phyloP scores from a whole-genome alignment of 2,329 filamentous ascomycete species.

The Fusarium falciforme region DNA sequence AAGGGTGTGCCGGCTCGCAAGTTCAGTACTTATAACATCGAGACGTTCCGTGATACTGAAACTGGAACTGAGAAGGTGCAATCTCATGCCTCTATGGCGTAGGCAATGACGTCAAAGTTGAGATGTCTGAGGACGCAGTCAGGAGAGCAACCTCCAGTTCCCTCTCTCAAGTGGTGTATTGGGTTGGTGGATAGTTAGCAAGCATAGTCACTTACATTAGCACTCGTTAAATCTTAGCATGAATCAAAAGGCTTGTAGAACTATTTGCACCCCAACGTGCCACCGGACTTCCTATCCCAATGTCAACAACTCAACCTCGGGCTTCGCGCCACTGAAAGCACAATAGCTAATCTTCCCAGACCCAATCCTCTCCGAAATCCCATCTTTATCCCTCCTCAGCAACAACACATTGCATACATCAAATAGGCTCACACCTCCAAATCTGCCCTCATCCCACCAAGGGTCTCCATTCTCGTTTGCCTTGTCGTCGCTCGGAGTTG shows the following conservation, averaged over 20 bases:
- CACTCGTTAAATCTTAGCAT: background rate
- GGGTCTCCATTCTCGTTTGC: conserved; percentile 19
- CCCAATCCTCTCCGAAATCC: conserved; percentile 4
- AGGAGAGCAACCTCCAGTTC: background rate
- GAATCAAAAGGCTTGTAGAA: background rate
- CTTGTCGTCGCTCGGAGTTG: background rate
- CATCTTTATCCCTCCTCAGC: background rate
- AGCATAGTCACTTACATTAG: background rate
- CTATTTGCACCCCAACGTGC: background rate
- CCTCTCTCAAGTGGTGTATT: background rate
- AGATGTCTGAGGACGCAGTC: background rate
- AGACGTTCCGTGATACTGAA: background rate
- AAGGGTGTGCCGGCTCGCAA: conserved; percentile 35
- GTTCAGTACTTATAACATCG: conserved; percentile 1
- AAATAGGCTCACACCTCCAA: background rate
- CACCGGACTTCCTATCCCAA: background rate
- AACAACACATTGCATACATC: conserved; percentile 19
- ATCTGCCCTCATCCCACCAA: conserved; percentile 11
- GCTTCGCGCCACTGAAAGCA: conserved; percentile 3
- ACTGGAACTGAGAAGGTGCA: background rate
- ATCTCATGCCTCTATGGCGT: background rate
- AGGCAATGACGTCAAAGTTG: background rate
- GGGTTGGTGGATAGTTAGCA: background rate
- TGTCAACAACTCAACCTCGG: conserved; percentile 1
- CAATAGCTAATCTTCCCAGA: conserved; percentile 11